Evolutionary conservation across 345 rosid species (phyloP).

Genomic region (Physaria fendleri): DNA sequence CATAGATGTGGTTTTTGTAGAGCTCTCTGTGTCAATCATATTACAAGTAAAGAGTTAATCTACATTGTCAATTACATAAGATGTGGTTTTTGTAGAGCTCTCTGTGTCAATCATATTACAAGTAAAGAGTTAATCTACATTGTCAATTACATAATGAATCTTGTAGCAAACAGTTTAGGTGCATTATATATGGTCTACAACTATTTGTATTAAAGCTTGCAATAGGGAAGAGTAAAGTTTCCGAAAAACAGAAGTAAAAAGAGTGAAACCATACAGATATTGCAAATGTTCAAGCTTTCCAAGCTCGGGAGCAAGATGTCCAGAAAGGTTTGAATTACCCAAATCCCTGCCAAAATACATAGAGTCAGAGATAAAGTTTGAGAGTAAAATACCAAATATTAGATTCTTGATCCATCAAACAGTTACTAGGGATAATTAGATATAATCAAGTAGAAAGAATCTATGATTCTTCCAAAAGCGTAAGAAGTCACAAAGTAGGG

Average conservation of each 20-base stretch:
- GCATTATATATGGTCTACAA: background rate
- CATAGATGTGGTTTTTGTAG: constrained; percentile 83
- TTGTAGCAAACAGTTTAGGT: background rate
- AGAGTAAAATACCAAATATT: background rate
- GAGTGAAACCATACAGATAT: constrained; percentile 59
- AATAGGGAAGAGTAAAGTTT: background rate
- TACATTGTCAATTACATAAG: constrained; percentile 3
- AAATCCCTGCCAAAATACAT: constrained; percentile 57
- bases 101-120: constrained; percentile 34
- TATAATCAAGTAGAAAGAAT: background rate
- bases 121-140: background rate
- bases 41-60: background rate
- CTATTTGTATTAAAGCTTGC: background rate
- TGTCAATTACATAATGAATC: background rate
- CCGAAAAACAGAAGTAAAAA: background rate
- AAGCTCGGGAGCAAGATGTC: constrained; percentile 80
- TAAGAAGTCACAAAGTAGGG: constrained; percentile 11
- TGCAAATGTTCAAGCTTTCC: constrained; percentile 88
- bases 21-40: constrained; percentile 58
- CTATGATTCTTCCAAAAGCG: constrained; percentile 5
- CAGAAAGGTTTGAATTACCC: constrained; percentile 85
- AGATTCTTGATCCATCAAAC: constrained; percentile 2
- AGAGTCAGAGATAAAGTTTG: constrained; percentile 2
- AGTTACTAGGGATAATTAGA: background rate
- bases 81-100: constrained; percentile 94